Evolutionary conservation across 1,139 yeast genomes (phyloP), one percentile per base, ranked within the genome.

Genomic region (Tardiomyces digboiensis): DNA sequence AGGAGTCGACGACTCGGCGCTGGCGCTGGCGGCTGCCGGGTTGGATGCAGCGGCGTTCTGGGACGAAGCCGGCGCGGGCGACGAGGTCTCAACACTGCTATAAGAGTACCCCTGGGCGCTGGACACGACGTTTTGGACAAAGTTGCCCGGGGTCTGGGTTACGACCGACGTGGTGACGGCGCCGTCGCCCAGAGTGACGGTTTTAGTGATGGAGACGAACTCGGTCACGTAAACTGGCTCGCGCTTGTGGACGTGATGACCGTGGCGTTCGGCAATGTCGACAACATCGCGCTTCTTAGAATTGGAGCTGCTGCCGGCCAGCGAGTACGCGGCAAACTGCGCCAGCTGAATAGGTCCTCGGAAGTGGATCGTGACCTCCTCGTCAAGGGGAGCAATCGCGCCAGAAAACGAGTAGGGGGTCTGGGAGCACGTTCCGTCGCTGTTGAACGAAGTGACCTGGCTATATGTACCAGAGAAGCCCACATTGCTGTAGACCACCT

Each of bases 341-440:
- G 72, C 68, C 60, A 89, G 75, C 48, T 76, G 72, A 53, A 91
- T 64, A 29, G 97, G 98, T 46, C 97, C 98, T 67, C 97, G 80
- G 72, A 89, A 86, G 65, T 89, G 97, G 46, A 91, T 85, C 16
- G 95, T 81, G 43, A 89, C 70, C 63, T 87, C 96, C 67, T 87
- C 95, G 65, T 87, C 79, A 49, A 89, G 69, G 29, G 97, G 97
- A 41, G 95, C 70, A 59, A 86, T 70, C 21, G 78, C 49, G 42
- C 97, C 97, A 14, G 83, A 74, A 67, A 87, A 84, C 8, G 75
- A 51, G 18, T 67, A 66, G 14, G 76, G 56, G 19, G 66, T 57
- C 44, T 75, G 73, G 16, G 78, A 61, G 63, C 94, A 79, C 39
- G 70, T 52, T 1, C 83, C 64, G 51, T 76, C 66, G 53, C 74